Evolutionary conservation across 352 stramenopile species (phyloP), one percentile per base, ranked within the genome.

Genomic region (Phytophthora meadii): DNA sequence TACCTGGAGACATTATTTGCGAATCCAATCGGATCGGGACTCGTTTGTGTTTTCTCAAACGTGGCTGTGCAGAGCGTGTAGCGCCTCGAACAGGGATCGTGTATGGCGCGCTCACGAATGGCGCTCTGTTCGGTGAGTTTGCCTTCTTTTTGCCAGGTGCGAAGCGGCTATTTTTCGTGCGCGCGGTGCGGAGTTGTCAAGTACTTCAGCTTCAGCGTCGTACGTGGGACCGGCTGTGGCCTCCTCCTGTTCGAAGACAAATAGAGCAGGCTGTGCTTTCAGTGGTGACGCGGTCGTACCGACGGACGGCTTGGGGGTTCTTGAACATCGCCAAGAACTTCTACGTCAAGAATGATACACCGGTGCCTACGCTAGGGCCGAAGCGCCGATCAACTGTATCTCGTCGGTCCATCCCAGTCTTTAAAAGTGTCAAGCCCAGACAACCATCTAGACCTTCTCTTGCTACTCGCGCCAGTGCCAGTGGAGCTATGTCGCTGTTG

Each of bases 271-370:
- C 51, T 5, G 52, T 90, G 8, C 40, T 88, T 8, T 46, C 73
- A 39, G 32, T 78, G 8, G 54, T 91, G 9, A 61, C 68, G 25
- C 52, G 32, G 7, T 79, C 74, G 36, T 90, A 93, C 47, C 37
- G 54, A 1, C 51, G 62, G 7, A 77, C 49, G 3, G 61, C 77
- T 0, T 74, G 61, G 34, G 61, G 58, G 0, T 90, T 76, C 39
- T 61, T 87, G 40, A 87, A 79, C 57, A 87, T 93, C 44, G 65
- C 72, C 4, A 93, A 89, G 57, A 89, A 90, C 36, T 80, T 92
- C 24, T 84, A 78, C 62, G 72, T 79, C 37, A 84, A 84, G 47
- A 82, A 81, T 22, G 80, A 87, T 17, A 46, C 70, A 37, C 57
- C 68, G 2, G 40, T 74, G 40, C 58, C 71, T 10, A 7, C 64